Evolutionary conservation across 225 moss, liverwort and hornwort species (phyloP), one percentile per base, ranked within the genome.

Genomic region (Rhytidiadelphus loreus): DNA sequence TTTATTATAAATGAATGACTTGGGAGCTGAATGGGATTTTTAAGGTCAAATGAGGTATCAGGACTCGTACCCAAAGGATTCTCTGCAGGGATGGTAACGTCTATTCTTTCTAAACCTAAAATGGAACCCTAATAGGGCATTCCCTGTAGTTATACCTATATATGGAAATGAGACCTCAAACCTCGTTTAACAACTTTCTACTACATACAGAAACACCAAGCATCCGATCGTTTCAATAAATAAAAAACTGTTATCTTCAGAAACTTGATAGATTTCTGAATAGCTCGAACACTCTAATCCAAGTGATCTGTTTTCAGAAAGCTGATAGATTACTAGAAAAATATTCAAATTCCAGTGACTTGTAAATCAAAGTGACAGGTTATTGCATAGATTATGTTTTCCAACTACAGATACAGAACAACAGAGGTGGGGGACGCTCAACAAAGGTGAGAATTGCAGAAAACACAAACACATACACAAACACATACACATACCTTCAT

Each of bases 401-500:
- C 37, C 65, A 26, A 48, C 33, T 37, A 19, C 83, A 55, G 68
- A 53, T 52, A 39, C 8, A 37, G n/a, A 53, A 39, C 3, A n/a
- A 17, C 66, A 53, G n/a, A 26, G 25, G 56, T 56, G 11, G 56
- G 39, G 28, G 21, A 61, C 6, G n/a, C n/a, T 85, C 48, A 21
- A 81, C 66, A 43, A 74, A n/a, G 78, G 33, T 12, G 64, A 82
- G 37, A 81, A 60, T n/a, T 43, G 46, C 81, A 56, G 70, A 63
- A 63, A 84, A 50, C 26, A 32, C 43, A 87, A 87, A 32, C 35
- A 22, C 35, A 74, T 12, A 28, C 56, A 8, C 70, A 4, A n/a
- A n/a, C 71, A 23, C 13, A 7, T 21, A 13, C 68, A 85, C 91
- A 77, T 65, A 93, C 93, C 93, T 90, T 89, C 91, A 80, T 92